phyloP scores from a whole-genome alignment of 345 rosid genomes.

The Conringia planisiliqua region DNA sequence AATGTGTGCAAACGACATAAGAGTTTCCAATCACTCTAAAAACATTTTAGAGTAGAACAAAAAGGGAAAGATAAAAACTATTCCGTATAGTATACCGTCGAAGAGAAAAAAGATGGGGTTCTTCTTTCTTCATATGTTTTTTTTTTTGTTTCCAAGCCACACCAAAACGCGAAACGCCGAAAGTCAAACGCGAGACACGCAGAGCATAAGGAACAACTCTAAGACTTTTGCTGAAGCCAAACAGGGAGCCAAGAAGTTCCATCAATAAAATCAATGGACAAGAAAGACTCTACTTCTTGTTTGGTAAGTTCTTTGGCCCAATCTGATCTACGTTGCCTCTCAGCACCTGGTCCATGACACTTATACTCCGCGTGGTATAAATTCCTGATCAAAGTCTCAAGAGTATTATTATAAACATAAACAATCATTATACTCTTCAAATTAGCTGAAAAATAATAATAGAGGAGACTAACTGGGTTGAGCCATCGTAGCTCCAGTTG shows the following conservation, averaged over 20 bases:
- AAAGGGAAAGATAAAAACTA: conserved; percentile 8
- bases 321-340: conserved; percentile 31
- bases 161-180: conserved; percentile 15
- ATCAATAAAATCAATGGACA: conserved; percentile 63
- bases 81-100: neutral
- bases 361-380: conserved; percentile 67
- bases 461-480: conserved; percentile 48
- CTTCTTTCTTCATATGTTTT: neutral
- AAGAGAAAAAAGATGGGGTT: conserved; percentile 2
- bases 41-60: conserved; percentile 1
- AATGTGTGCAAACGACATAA: conserved; percentile 24
- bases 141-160: conserved; percentile 9
- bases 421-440: neutral
- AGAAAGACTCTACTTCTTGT: conserved; percentile 50
- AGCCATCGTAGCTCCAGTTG: conserved; percentile 69
- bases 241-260: conserved; percentile 86
- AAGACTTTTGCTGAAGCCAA: conserved; percentile 32
- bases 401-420: neutral
- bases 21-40: conserved; percentile 25
- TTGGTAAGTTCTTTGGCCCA: conserved; percentile 75
- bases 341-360: conserved; percentile 80
- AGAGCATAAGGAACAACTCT: neutral
- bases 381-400: conserved; percentile 36
- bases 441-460: neutral
- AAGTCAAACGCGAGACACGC: conserved; percentile 2